Evolutionary conservation across 2,329 filamentous ascomycete species (phyloP).

Genomic region (Scedosporium boydii): DNA sequence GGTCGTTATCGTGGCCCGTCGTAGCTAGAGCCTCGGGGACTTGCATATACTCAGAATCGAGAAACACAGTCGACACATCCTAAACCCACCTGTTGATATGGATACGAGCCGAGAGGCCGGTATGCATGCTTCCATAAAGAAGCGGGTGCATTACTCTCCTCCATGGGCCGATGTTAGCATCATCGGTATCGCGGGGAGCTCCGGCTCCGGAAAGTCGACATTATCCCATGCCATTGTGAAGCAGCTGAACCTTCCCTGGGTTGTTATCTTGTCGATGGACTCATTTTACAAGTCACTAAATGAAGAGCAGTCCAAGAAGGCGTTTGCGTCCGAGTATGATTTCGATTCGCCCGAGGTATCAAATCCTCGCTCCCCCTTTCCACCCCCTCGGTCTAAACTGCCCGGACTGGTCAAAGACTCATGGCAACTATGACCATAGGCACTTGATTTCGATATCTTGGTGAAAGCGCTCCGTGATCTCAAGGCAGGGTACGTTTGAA

Average conservation of each 20-base stretch:
- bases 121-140: slow-evolving; percentile 38
- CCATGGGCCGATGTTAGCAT: slow-evolving; percentile 96
- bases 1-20: too few relatives aligned
- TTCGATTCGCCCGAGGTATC: slow-evolving; percentile 78
- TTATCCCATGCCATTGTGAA: slow-evolving; percentile 85
- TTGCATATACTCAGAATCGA: neutral
- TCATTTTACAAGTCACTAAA: slow-evolving; percentile 93
- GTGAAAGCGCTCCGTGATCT: slow-evolving; percentile 72
- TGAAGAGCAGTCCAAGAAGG: slow-evolving; percentile 65
- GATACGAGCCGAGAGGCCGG: neutral
- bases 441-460: slow-evolving; percentile 87
- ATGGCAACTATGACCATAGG: slow-evolving; percentile 26
- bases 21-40: neutral
- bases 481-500: slow-evolving; percentile 67
- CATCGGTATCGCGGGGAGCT: slow-evolving; percentile 91
- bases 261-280: slow-evolving; percentile 96
- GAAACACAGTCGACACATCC: neutral
- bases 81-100: neutral
- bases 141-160: slow-evolving; percentile 71
- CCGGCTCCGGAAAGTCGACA: slow-evolving; percentile 89
- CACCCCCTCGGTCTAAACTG: neutral
- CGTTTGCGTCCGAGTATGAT: slow-evolving; percentile 87
- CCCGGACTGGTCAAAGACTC: neutral
- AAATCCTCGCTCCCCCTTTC: neutral
- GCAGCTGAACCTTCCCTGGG: slow-evolving; percentile 88